phyloP scores from a whole-genome alignment of 108 stramenopile genomes.

The Cylindrotheca closterium region DNA sequence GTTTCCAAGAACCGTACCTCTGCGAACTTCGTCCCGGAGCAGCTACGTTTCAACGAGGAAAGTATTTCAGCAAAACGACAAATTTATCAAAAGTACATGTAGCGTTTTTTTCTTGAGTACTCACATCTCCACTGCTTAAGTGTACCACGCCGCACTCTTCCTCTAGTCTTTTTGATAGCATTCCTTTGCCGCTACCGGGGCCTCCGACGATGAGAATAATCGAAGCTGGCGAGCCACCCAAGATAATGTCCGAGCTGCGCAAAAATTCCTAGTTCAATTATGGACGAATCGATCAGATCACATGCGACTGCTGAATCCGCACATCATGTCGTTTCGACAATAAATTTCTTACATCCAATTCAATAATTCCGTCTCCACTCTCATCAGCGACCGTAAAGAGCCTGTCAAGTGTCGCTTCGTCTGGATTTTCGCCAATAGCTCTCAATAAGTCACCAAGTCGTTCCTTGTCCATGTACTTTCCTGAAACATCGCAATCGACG shows the following conservation, averaged over 20 bases:
- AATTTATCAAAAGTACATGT: no score
- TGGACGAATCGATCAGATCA: background rate
- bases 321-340: background rate
- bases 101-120: no score
- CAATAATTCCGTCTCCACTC: slow-evolving; percentile 56
- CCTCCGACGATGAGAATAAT: slow-evolving; percentile 94
- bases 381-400: slow-evolving; percentile 62
- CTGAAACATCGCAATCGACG: background rate
- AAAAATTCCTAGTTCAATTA: slow-evolving; percentile 53
- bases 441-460: slow-evolving; percentile 49
- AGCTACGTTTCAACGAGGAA: no score
- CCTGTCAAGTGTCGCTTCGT: slow-evolving; percentile 42
- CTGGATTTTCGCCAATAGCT: slow-evolving; percentile 62
- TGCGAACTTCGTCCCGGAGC: slow-evolving; percentile 86
- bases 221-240: slow-evolving; percentile 68
- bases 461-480: slow-evolving; percentile 47
- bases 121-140: slow-evolving; percentile 92
- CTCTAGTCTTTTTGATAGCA: slow-evolving; percentile 69
- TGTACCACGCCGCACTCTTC: slow-evolving; percentile 91
- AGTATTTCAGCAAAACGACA: no score
- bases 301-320: background rate
- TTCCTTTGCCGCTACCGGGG: slow-evolving; percentile 95
- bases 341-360: slow-evolving; percentile 25
- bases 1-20: slow-evolving; percentile 75
- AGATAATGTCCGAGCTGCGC: slow-evolving; percentile 42